Evolutionary conservation across 2,329 filamentous ascomycete species (phyloP), one percentile per base, ranked within the genome.

Genomic region (Westerdykella sp.): DNA sequence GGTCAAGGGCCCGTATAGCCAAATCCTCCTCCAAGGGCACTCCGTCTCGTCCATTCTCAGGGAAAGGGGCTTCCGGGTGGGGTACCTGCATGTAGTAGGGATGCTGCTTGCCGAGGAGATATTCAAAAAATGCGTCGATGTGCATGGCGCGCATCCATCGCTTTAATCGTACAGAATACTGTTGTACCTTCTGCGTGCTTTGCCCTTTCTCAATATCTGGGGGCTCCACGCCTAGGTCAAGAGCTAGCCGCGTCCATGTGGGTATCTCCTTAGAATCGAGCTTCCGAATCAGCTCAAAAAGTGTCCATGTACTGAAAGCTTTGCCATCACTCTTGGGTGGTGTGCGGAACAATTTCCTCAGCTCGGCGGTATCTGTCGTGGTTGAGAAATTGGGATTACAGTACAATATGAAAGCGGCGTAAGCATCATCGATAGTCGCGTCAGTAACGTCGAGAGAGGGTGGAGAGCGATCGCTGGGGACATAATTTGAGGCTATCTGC

Each of bases 111-210:
- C 81, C 80, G 49, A 91, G 75, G 15, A 94, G 79, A 63, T 88
- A 96, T 63, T 95, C 88, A 59, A 95, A 96, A 64, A 96, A 96
- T 10, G 88, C 86, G 72, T 95, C 87, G 41, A 95, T 81, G 63
- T 95, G 90, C 85, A 95, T 91, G 5, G 89, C 90, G 63, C 88
- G 87, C 87, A 96, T 93, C 90, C 90, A 96, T 60, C 91, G 83
- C 86, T 96, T 96, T 44, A 96, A 71, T 45, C 90, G 79, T 37
- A 96, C 90, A 35, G 87, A 88, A 72, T 95, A 96, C 65, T 96
- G 90, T 64, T 95, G 88, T 45, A 96, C 85, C 66, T 95, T 95
- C 62, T 96, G 91, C 1, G 85, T 83, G 63, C 88, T 95, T 69
- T 94, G 85, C 21, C 87, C 86, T 64, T 91, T 93, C 46, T 85